Base-by-base conservation (phyloP, 352 stramenopile genomes). In the Phytophthora cryptogea region DNA sequence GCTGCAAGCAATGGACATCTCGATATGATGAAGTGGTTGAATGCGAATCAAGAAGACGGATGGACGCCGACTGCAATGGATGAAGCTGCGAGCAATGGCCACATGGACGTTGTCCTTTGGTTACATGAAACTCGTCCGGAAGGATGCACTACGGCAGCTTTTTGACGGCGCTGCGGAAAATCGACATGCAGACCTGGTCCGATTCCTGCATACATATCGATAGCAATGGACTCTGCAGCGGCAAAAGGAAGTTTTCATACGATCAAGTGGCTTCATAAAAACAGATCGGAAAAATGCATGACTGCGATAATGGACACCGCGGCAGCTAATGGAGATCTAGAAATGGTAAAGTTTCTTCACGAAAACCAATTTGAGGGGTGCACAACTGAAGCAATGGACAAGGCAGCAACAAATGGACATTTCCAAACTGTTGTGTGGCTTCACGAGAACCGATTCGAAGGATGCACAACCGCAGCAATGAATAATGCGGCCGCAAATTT, bases 331-430 rank as follows among this genome's bases (percentile, higher is more conserved):
- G 51, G 59, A 0, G 43, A 67, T 16, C 43, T 55, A 2, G 0
- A 20, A 0, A 23, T 67, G 31, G 59, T 56, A 4, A 8, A 56
- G 20, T 67, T 56, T 56, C 44, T 67, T 16, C 28, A 51, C 30
- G 36, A 62, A 31, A 60, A 62, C 9, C 43, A 36, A 32, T 52
- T 35, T 5, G 50, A 51, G 13, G 23, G 17, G 1, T 62, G 59
- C 23, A 47, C 43, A 6, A 35, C 42, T 4, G 49, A 61, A 7
- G 32, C 58, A 0, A 51, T 54, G 3, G 14, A 14, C 1, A 17
- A 28, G 13, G 42, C 49, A 5, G 50, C n/a, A 27, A 31, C 8
- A 5, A 64, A 47, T 40, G 56, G 46, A 1, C 56, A 64, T 20
- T 23, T 23, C 20, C 20, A 23, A 23, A 23, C 20, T 23, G 20